Base-by-base conservation (phyloP, 495 filamentous ascomycete genomes). In the Penicillium lividum region DNA sequence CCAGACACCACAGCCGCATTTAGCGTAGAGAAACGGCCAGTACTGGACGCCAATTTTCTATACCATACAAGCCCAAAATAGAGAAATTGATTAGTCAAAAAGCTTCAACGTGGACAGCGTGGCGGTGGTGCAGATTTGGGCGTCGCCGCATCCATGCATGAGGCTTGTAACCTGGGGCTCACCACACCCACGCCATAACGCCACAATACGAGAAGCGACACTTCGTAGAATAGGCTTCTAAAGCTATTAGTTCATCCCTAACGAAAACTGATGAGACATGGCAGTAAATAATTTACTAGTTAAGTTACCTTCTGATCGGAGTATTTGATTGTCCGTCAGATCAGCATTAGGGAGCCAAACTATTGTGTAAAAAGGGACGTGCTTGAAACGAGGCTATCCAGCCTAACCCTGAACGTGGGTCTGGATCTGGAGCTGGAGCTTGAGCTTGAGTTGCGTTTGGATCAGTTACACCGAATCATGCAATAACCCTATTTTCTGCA, bases 91-190 rank as follows among this genome's bases (percentile, higher is more conserved):
- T 22, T 22, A 2, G 72, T 73, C n/a, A 69, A 56, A n/a, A 48
- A 45, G 4, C 2, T 22, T 22, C 2, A 69, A 69, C 6, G 56
- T 47, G 9, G 61, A 63, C 44, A 72, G 69, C 29, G 67, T 70
- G 27, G 62, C 66, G 6, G 73, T 74, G 5, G 68, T 63, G 59
- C 70, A 74, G 53, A 45, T 55, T n/a, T 73, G 65, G 25, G 70
- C 72, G 10, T 61, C 56, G 27, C 10, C 38, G 38, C 38, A 69
- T 51, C 33, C 73, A 75, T 31, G 65, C 68, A 30, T 11, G 38
- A 40, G 38, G 38, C 38, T 40, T 15, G 22, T 22, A 40, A 13
- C 38, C 7, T 16, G 38, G n/a, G 15, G 1, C 10, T 11, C 33
- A 11, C 9, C 10, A 13, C 13, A 10, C 33, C 31, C 31, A 33